Percentiles rank a stretch among this genome's conserved stretches.
Evolutionary conservation across 306 rosid genomes (phyloP).

Genomic region (Cicer cuneatum): DNA sequence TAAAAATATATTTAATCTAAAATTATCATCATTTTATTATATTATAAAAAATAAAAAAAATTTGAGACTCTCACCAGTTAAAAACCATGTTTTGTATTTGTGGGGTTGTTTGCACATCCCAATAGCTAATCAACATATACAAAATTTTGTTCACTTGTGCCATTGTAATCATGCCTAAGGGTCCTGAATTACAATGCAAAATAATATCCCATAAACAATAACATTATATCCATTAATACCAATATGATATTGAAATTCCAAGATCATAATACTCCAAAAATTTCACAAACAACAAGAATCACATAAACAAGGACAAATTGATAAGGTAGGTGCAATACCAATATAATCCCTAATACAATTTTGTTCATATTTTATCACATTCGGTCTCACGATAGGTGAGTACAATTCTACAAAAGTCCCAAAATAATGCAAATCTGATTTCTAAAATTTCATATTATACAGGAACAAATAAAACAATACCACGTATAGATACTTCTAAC

Average conservation of each 20-base stretch:
- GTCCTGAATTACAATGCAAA: background rate
- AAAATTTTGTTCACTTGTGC: background rate
- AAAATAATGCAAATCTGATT: no score
- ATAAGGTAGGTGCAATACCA: background rate
- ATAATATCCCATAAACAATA: background rate
- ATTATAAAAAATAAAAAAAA: no score
- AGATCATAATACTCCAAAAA: background rate
- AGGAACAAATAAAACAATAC: no score
- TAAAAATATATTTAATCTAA: no score
- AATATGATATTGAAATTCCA: background rate
- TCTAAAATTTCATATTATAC: no score
- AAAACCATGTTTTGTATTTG: no score
- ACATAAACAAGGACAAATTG: background rate
- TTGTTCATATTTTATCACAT: background rate
- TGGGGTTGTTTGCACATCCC: no score
- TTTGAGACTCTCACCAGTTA: no score
- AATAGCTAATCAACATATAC: no score
- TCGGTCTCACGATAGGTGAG: background rate
- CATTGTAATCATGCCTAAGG: background rate
- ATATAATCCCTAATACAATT: background rate
- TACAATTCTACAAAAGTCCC: background rate
- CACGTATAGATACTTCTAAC: no score
- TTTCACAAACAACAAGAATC: background rate
- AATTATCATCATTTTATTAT: no score
- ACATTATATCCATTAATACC: background rate